Evolutionary conservation across 352 stramenopile species (phyloP).

Genomic region (Phytophthora brassicae): DNA sequence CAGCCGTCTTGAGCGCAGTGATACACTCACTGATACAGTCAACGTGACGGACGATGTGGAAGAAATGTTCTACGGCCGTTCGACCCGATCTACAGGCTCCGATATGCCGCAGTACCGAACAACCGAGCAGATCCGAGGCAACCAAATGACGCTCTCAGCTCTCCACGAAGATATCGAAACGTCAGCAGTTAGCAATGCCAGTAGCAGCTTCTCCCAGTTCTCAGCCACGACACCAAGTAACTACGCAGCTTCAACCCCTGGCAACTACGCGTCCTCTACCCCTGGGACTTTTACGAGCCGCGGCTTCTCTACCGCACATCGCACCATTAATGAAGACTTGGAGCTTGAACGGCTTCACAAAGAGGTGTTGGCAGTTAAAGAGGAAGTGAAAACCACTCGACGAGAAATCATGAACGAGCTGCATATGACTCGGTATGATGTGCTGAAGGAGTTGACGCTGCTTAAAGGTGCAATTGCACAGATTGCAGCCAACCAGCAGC

Average conservation of each 20-base stretch:
- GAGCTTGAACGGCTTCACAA: constrained; percentile 43
- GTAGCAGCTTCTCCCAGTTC: constrained; percentile 39
- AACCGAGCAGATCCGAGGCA: constrained; percentile 59
- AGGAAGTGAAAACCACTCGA: constrained; percentile 65
- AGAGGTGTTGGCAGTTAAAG: constrained; percentile 64
- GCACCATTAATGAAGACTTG: constrained; percentile 7
- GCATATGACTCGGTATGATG: constrained; percentile 79
- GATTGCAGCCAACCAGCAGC: constrained; percentile 37
- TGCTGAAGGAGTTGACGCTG: constrained; percentile 83
- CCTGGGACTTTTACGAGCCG: no score
- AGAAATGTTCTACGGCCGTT: constrained; percentile 59
- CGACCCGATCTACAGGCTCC: constrained; percentile 26
- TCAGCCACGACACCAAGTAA: constrained; percentile 27
- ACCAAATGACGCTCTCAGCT: constrained; percentile 40
- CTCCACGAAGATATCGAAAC: constrained; percentile 60
- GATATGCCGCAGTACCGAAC: constrained; percentile 46
- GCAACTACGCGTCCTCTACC: no score
- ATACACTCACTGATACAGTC: constrained; percentile 31
- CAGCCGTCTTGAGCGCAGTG: no score
- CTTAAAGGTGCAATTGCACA: constrained; percentile 78
- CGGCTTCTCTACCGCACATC: constrained; percentile 13
- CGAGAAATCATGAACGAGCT: constrained; percentile 87
- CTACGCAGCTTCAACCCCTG: constrained; percentile 23
- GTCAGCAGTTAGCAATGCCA: constrained; percentile 39
- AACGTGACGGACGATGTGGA: constrained; percentile 72